Percentiles rank a stretch among this genome's conserved stretches.
phyloP scores from a whole-genome alignment of 1,139 yeast genomes.

The Candida glucosophila region DNA sequence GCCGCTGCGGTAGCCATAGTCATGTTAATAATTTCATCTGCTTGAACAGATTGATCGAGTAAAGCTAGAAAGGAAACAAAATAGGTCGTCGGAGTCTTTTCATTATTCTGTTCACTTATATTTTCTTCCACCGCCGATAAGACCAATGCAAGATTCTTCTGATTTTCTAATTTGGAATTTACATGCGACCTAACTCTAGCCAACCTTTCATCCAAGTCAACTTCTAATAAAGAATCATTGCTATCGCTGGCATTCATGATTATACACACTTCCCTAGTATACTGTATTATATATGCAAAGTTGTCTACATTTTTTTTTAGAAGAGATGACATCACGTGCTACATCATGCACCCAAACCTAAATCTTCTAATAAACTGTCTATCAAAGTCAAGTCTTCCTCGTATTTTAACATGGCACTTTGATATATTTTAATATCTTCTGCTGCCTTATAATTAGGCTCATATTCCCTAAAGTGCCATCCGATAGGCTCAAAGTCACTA shows the following conservation, averaged over 20 bases:
- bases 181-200: conserved; percentile 63
- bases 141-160: conserved; percentile 64
- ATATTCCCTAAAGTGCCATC: conserved; percentile 8
- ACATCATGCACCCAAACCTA: conserved; percentile 38
- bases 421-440: conserved; percentile 24
- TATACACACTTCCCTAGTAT: no score
- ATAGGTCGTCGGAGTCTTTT: conserved; percentile 63
- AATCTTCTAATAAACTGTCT: conserved; percentile 32
- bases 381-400: conserved; percentile 32
- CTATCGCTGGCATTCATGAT: no score
- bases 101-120: conserved; percentile 61
- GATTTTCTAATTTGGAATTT: conserved; percentile 73
- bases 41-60: conserved; percentile 62
- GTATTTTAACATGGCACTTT: conserved; percentile 13
- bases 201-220: conserved; percentile 63
- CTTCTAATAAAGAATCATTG: conserved; percentile 32
- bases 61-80: conserved; percentile 77
- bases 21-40: conserved; percentile 47
- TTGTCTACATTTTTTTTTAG: conserved; percentile 4
- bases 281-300: no score
- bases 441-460: conserved; percentile 12
- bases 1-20: conserved; percentile 68
- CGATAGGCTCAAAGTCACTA: conserved; percentile 21
- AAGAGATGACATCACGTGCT: conserved; percentile 6
- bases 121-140: conserved; percentile 88